phyloP scores from a whole-genome alignment of 176 grass and related monocot genomes.

The Zea mays region DNA sequence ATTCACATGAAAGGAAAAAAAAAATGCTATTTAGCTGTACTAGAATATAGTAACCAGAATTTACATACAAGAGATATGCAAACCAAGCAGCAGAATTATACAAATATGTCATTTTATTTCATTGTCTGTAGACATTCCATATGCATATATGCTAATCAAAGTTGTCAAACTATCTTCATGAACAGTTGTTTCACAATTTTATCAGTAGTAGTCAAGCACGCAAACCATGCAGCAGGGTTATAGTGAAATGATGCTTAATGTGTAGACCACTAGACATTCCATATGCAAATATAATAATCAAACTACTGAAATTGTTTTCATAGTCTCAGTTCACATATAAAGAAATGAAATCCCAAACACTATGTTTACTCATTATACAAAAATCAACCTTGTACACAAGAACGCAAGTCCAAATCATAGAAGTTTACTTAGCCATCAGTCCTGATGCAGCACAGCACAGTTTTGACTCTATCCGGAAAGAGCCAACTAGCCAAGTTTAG shows the following conservation, averaged over 20 bases:
- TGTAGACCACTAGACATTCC: neutral
- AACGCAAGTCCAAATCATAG: neutral
- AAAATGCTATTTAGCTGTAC: neutral
- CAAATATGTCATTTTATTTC: neutral
- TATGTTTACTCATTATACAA: neutral
- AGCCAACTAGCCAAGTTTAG: too few relatives aligned
- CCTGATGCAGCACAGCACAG: neutral
- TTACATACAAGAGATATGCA: neutral
- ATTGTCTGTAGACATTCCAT: neutral
- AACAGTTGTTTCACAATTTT: neutral
- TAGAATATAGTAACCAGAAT: neutral
- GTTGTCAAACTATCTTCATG: neutral
- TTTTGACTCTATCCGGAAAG: neutral
- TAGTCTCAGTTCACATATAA: conserved; percentile 10
- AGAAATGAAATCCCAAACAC: neutral
- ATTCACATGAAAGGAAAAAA: conserved; percentile 19
- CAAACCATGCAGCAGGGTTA: neutral
- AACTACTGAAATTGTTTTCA: neutral
- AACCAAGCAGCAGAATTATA: neutral
- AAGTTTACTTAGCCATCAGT: neutral
- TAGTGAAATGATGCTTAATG: neutral
- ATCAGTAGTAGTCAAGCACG: neutral
- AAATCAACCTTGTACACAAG: too few relatives aligned
- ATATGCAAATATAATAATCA: neutral
- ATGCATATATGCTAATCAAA: neutral